Conservation (phyloP, 1,284 basidiomycete genomes). For the Puccinia polysora region DNA sequence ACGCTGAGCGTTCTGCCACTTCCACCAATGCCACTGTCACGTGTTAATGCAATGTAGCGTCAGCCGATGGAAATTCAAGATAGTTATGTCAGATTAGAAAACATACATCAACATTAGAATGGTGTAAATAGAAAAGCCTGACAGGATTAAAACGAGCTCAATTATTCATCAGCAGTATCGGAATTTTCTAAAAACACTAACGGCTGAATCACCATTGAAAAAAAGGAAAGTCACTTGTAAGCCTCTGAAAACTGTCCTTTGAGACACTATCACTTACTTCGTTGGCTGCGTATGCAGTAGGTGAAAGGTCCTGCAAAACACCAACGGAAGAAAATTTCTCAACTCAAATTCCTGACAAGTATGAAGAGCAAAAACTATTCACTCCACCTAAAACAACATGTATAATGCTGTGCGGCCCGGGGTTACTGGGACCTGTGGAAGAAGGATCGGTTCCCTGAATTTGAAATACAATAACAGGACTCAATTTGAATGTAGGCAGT, state of each 20-base stretch:
- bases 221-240: background rate
- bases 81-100: background rate
- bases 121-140: slow-evolving; percentile 18
- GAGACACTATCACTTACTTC: slow-evolving; percentile 2
- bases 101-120: slow-evolving; percentile 13
- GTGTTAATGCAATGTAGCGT: background rate
- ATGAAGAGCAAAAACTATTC: too few relatives aligned
- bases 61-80: background rate
- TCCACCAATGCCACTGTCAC: slow-evolving; percentile 3
- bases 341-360: background rate
- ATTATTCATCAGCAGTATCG: background rate
- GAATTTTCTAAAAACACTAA: background rate
- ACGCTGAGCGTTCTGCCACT: background rate
- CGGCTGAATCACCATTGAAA: background rate
- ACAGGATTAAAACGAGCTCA: background rate
- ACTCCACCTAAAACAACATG: slow-evolving; percentile 19
- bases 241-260: too few relatives aligned
- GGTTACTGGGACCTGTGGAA: background rate
- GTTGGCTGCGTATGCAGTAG: slow-evolving; percentile 18
- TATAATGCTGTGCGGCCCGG: slow-evolving; percentile 10
- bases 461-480: background rate
- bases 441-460: slow-evolving; percentile 3
- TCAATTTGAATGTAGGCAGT: too few relatives aligned
- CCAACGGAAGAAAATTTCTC: background rate
- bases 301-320: background rate